Evolutionary conservation across 2,329 filamentous ascomycete species (phyloP).

Genomic region (Aspergillus novofumigatus): DNA sequence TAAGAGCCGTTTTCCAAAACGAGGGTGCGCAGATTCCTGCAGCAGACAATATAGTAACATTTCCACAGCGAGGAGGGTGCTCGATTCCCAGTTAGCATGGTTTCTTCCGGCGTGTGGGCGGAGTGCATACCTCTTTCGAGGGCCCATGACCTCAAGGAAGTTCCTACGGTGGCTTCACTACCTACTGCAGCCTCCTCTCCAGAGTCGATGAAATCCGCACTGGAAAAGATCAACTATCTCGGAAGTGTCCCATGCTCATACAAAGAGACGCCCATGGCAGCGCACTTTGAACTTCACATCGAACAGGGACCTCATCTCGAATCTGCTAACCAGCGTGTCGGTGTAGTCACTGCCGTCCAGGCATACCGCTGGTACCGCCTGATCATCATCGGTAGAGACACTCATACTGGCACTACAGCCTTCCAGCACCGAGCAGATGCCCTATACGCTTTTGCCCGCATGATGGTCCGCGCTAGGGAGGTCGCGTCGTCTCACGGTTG

Average conservation of each 20-base stretch:
- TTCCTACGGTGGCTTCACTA: constrained; percentile 45
- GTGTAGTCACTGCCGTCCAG: constrained; percentile 68
- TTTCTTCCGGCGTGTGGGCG: constrained; percentile 73
- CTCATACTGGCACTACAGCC: constrained; percentile 72
- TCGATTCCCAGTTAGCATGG: constrained; percentile 71
- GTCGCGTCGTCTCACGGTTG: constrained; percentile 58
- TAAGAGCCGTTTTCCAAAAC: constrained; percentile 9
- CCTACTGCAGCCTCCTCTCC: constrained; percentile 48
- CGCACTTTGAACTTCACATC: constrained; percentile 80
- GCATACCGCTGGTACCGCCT: constrained; percentile 71
- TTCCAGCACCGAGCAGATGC: constrained; percentile 64
- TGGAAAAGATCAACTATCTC: constrained; percentile 68
- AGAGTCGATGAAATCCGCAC: constrained; percentile 63
- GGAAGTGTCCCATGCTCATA: constrained; percentile 56
- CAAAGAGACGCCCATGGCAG: constrained; percentile 61
- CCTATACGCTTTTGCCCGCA: constrained; percentile 60
- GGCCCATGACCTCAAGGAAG: constrained; percentile 60
- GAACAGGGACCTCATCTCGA: constrained; percentile 78
- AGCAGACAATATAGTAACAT: constrained; percentile 9
- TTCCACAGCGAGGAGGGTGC: constrained; percentile 68
- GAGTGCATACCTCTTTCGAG: constrained; percentile 59
- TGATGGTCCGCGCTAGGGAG: constrained; percentile 64
- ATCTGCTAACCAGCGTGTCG: constrained; percentile 58
- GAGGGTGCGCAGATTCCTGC: background rate
- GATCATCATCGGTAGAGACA: constrained; percentile 62